Evolutionary conservation across 257 asterid species (phyloP), one percentile per base, ranked within the genome.

Genomic region (Linaria vulgaris): DNA sequence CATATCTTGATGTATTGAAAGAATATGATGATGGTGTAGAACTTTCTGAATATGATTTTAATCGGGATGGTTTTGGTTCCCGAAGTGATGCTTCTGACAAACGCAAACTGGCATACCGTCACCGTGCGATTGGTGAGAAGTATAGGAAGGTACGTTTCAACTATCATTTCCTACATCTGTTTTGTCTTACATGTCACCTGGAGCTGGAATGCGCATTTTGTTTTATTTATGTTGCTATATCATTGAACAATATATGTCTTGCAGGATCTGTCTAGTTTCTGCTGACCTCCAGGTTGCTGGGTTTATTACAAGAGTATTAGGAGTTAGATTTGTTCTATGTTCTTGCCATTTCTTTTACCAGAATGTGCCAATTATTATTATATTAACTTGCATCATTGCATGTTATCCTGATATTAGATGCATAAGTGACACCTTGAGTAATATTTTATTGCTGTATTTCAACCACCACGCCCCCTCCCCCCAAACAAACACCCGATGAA

Each of bases 31-130:
- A 94, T 37, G 90, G 88, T 56, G 63, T 50, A 67, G 88, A 87
- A 75, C 94, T 94, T 56, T 78, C 91, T 44, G 78, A 70, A 30
- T 94, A 94, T 72, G 74, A 85, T 74, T 94, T 89, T 77, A 74
- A 72, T 31, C 69, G 70, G 55, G 99, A 89, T 73, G 85, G 90
- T 50, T 78, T 87, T 52, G 80, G 85, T 54, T 77, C 77, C 30
- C 79, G 86, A 39, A 31, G 61, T 72, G 99, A 94, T 76, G 88
- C 69, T 63, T 73, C 48, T 54, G 85, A 81, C 72, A 87, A 80
- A 70, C 63, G 87, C 69, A 94, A 80, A 78, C 74, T 90, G 83
- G 91, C 95, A 12, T 90, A 94, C 69, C 86, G 96, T 19, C 87
- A 80, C 69, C 94, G 96, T 0, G 52, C 67, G 27, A 69, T 85